Base-by-base conservation (phyloP, 2,329 filamentous ascomycete species). In the Fusarium sp. region DNA sequence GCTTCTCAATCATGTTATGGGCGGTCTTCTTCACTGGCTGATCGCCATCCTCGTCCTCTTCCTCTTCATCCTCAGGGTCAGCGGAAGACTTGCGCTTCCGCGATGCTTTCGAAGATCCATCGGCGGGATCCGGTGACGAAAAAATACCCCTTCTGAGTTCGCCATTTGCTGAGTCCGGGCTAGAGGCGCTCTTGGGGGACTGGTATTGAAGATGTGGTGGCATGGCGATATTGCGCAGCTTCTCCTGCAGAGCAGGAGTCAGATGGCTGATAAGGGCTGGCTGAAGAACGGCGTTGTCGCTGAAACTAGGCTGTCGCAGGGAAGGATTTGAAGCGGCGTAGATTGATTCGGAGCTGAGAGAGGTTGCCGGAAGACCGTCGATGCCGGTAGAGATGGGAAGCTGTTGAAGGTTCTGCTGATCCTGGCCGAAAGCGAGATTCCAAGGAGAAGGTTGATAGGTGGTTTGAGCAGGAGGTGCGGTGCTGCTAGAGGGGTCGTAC, bases 1-100 rank as follows among this genome's bases (percentile, higher is more conserved):
- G 88, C 87, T 98, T 98, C 84, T 98, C 96, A 72, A 98, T 98
- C 88, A 98, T 96, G 83, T 98, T 98, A 84, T 98, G 96, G 5
- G 96, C 95, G 38, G 95, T 97, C 87, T 98, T 98, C 87, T 98
- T 98, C 66, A 84, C 77, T 10, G 83, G 83, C 68, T 87, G 91
- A 76, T 86, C 89, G 75, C 87, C 88, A 57, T 89, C 82, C 36
- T 87, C 84, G 51, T 90, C 86, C 52, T 90, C 86, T 18, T 92
- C 89, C 55, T 90, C 89, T n/a, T 84, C 73, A 67, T 88, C 75
- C 68, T 88, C 74, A 62, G 82, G 77, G 59, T 90, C 88, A 56
- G 87, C 87, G 0, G 91, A 91, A 1, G 90, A 89, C 83, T 94
- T 95, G 75, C 93, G 89, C 83, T 94, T 95, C 75, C 91, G 87